Conservation (phyloP, 2,329 filamentous ascomycete species). For the Ascocoryne sarcoides region DNA sequence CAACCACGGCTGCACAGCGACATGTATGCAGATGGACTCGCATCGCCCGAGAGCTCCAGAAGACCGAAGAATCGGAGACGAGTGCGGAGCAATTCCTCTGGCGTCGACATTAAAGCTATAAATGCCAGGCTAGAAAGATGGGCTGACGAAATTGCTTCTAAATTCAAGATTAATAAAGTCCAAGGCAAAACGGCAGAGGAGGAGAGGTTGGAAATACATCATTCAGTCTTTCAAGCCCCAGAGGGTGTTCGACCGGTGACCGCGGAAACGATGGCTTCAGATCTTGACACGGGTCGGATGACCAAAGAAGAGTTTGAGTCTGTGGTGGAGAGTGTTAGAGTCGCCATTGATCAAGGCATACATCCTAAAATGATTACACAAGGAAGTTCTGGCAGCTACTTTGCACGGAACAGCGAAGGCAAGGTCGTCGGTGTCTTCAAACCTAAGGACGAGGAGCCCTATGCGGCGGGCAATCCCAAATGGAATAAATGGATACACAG, state of each 20-base stretch:
- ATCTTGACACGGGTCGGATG: conserved; percentile 54
- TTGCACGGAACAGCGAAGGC: conserved; percentile 82
- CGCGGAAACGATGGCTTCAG: conserved; percentile 60
- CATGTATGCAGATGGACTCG: conserved; percentile 41
- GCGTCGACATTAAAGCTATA: conserved; percentile 96
- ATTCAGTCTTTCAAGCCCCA: conserved; percentile 91
- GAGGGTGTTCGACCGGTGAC: conserved; percentile 78
- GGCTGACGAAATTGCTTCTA: conserved; percentile 95
- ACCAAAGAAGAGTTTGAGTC: conserved; percentile 76
- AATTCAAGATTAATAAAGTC: conserved; percentile 80
- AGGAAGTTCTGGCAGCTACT: conserved; percentile 96
- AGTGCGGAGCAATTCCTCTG: conserved; percentile 64
- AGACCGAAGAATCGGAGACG: conserved; percentile 39
- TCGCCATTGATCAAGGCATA: conserved; percentile 80
- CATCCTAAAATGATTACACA: conserved; percentile 96
- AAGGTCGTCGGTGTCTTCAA: conserved; percentile 98
- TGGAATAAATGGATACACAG: conserved; percentile 99
- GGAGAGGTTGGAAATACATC: conserved; percentile 87
- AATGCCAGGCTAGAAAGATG: conserved; percentile 91
- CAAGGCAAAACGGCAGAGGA: conserved; percentile 70
- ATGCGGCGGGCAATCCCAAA: conserved; percentile 92
- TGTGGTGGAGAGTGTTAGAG: conserved; percentile 80
- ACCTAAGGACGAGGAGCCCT: conserved; percentile 97
- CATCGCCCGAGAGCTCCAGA: conserved; percentile 34
- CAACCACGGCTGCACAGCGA: conserved; percentile 53